Base-by-base conservation (phyloP, 2,329 filamentous ascomycete genomes). In the Verticillium zaregamsianum region DNA sequence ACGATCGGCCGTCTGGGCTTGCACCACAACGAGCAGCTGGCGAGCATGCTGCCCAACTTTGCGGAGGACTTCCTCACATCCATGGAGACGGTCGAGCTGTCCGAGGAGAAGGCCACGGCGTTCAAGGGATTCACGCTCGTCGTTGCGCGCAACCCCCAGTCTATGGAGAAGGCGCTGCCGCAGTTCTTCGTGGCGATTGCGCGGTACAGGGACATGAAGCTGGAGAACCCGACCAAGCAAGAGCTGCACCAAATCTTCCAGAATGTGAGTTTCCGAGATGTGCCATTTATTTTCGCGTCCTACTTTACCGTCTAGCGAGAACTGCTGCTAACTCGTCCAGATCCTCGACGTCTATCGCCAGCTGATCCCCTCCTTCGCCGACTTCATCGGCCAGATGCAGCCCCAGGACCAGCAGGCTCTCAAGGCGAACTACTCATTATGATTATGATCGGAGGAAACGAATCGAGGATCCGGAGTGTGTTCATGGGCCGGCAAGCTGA, bases 101-200 rank as follows among this genome's bases (percentile, higher is more conserved):
- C 92, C 2, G 91, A 96, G 64, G 95, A 99, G 77, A 99, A 99
- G 78, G 92, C 91, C 1, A 93, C 93, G 31, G 94, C 95, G 0
- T 92, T 98, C 74, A 88, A 92, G 69, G 95, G 95, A 0, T 97
- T 99, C 77, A 91, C 91, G 60, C 84, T 90, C 67, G 85, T 96
- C 57, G 90, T 98, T 3, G 85, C 90, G 64, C 86, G 88, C 71
- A 98, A 98, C 70, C 95, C 95, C 0, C 86, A 93, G 71, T 92
- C 93, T 2, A 94, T 99, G 86, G 95, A 98, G 77, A 89, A 89
- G 67, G 90, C 88, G 62, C 81, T 99, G 49, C 81, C 90, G 39
- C 86, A 90, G 61, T 96, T 95, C 77, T 96, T 99, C 74, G 84
- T 82, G 59, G 84, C 91, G 62, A 96, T 98, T 77, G 91, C 94